phyloP scores from a whole-genome alignment of 2,329 filamentous ascomycete genomes.

The Penicillium janthinellum region DNA sequence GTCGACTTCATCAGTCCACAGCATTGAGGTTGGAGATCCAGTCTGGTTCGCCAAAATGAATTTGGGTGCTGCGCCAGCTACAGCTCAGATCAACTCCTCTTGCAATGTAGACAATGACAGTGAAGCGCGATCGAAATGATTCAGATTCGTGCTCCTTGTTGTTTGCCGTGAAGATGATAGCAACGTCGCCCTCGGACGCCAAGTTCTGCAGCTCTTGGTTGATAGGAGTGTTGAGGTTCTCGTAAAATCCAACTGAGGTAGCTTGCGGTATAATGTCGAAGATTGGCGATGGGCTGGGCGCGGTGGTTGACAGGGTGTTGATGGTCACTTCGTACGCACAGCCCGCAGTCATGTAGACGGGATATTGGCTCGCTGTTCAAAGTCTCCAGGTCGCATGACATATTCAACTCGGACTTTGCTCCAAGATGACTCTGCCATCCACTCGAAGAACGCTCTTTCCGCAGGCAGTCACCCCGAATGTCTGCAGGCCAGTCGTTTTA shows the following conservation, averaged over 20 bases:
- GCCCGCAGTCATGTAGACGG: neutral
- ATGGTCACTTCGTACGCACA: neutral
- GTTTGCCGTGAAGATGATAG: neutral
- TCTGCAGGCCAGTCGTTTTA: neutral
- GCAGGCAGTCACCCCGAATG: neutral
- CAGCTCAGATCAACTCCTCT: neutral
- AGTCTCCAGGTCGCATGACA: conserved; percentile 2
- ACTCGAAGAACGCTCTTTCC: neutral
- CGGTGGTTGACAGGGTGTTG: neutral
- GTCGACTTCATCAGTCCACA: neutral
- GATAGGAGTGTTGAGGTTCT: neutral
- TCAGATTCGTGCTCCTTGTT: neutral
- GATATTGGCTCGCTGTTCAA: neutral
- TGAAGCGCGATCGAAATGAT: neutral
- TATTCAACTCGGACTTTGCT: neutral
- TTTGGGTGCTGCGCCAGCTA: neutral
- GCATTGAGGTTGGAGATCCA: neutral
- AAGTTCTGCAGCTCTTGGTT: neutral
- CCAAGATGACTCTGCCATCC: neutral
- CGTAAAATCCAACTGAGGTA: neutral
- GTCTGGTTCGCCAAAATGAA: neutral
- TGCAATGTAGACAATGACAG: neutral
- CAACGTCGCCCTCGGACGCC: neutral
- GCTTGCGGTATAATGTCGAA: neutral
- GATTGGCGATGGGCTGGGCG: neutral